Evolutionary conservation across 2,329 filamentous ascomycete species (phyloP).

Genomic region (Exophiala sp.): DNA sequence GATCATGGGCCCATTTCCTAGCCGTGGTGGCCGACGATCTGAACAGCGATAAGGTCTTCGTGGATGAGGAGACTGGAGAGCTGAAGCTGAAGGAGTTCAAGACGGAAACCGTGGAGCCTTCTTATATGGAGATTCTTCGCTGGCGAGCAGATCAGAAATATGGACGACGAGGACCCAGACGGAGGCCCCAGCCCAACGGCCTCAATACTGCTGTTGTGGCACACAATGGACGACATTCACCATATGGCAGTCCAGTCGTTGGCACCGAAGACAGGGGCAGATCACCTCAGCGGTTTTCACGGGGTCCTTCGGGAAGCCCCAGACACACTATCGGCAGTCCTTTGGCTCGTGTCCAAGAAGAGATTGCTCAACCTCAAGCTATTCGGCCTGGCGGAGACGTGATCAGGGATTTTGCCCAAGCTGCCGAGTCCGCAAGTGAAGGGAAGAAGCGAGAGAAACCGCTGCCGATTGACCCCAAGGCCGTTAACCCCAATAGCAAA

Average conservation of each 20-base stretch:
- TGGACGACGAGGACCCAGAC: conserved; percentile 53
- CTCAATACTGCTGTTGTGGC: conserved; percentile 49
- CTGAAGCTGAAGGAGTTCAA: conserved; percentile 91
- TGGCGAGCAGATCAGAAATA: conserved; percentile 97
- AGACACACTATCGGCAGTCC: conserved; percentile 43
- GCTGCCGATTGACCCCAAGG: conserved; percentile 32
- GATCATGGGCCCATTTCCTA: conserved; percentile 84
- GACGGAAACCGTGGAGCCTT: conserved; percentile 77
- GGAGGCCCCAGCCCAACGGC: conserved; percentile 44
- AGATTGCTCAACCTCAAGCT: conserved; percentile 33
- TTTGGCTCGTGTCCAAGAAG: conserved; percentile 44
- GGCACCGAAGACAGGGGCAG: conserved; percentile 43
- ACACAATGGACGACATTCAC: conserved; percentile 48
- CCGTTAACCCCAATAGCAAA: conserved; percentile 22
- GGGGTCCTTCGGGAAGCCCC: conserved; percentile 40
- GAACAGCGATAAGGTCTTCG: conserved; percentile 78
- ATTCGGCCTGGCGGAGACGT: conserved; percentile 34
- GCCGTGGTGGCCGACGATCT: conserved; percentile 86
- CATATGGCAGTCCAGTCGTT: conserved; percentile 43
- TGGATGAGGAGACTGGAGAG: conserved; percentile 88
- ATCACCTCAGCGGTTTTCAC: conserved; percentile 45
- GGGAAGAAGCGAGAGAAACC: conserved; percentile 34
- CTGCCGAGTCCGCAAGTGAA: conserved; percentile 29
- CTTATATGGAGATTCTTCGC: conserved; percentile 88
- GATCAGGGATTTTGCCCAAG: conserved; percentile 33